Percentiles rank a stretch among this genome's conserved stretches.
Evolutionary conservation across 31 red algal genomes (phyloP).

Genomic region (Porphyra umbilicalis): DNA sequence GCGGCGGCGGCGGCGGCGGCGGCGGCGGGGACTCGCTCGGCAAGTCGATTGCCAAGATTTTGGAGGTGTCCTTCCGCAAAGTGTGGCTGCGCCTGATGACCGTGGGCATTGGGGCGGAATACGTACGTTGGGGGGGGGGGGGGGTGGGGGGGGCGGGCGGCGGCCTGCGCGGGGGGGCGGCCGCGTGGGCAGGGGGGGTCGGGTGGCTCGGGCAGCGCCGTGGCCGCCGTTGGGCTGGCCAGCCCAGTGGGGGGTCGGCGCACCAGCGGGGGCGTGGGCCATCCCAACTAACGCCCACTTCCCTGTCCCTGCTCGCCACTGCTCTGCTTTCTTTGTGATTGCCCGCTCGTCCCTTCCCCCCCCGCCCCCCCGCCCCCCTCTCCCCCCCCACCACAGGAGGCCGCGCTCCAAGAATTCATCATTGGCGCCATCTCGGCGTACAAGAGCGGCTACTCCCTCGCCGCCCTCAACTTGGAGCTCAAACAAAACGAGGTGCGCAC

Average conservation of each 20-base stretch:
- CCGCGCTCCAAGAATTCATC: slow-evolving; percentile 46
- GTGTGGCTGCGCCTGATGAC: slow-evolving; percentile 68
- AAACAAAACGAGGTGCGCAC: slow-evolving; percentile 15
- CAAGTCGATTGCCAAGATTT: slow-evolving; percentile 22
- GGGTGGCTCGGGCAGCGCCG: too few species aligned
- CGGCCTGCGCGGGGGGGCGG: too few species aligned
- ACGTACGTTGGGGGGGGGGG: slow-evolving; percentile 5
- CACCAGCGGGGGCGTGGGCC: too few species aligned
- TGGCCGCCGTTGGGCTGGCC: too few species aligned
- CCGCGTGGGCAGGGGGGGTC: too few species aligned
- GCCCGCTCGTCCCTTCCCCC: not conserved
- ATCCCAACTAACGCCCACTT: too few species aligned
- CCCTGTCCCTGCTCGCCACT: not conserved
- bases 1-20: not conserved
- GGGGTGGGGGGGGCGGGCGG: too few species aligned
- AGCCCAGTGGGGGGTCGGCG: too few species aligned
- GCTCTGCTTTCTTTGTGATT: not conserved
- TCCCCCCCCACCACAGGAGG: not conserved
- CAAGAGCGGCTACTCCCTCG: slow-evolving; percentile 38
- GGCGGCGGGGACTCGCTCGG: slow-evolving; percentile 9
- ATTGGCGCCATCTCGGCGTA: slow-evolving; percentile 31
- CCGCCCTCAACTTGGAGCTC: slow-evolving; percentile 41
- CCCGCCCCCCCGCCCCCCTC: not conserved
- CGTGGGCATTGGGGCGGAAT: slow-evolving; percentile 38
- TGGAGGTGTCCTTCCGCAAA: slow-evolving; percentile 54